These are phyloP conservation scores for Euphrasia confusa DNA, from an alignment of 257 asterid species.

Conservation along the genomic window DNA sequence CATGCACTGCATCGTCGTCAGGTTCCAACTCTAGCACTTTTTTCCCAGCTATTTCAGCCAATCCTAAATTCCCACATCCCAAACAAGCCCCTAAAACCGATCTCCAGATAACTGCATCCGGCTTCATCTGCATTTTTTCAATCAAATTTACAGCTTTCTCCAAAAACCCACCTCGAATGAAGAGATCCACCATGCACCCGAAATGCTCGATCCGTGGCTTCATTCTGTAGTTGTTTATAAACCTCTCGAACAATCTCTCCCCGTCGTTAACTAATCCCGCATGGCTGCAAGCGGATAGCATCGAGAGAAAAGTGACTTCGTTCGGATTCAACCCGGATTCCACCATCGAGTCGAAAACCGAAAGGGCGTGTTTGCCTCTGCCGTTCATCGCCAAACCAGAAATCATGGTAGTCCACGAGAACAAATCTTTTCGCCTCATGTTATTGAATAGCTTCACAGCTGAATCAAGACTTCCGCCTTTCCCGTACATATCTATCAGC, in stretches of 20 bases:
- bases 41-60: conserved; percentile 60
- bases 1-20: conserved; percentile 55
- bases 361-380: conserved; percentile 52
- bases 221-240: conserved; percentile 27
- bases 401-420: conserved; percentile 71
- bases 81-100: conserved; percentile 56
- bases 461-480: conserved; percentile 58
- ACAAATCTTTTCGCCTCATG: conserved; percentile 53
- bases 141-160: conserved; percentile 49
- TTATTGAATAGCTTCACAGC: conserved; percentile 41
- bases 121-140: conserved; percentile 55
- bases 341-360: conserved; percentile 54
- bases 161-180: conserved; percentile 56
- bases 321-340: conserved; percentile 53
- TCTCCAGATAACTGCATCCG: conserved; percentile 80
- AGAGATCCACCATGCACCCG: conserved; percentile 79
- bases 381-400: conserved; percentile 71
- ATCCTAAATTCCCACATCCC: conserved; percentile 39
- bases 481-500: conserved; percentile 73
- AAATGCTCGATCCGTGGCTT: conserved; percentile 56
- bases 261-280: conserved; percentile 68
- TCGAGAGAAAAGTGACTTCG: conserved; percentile 59
- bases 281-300: conserved; percentile 72
- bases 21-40: conserved; percentile 63
- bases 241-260: conserved; percentile 43